Evolutionary conservation across 2,329 filamentous ascomycete genomes (phyloP).

Genomic region (Cordyceps cateniannulata): DNA sequence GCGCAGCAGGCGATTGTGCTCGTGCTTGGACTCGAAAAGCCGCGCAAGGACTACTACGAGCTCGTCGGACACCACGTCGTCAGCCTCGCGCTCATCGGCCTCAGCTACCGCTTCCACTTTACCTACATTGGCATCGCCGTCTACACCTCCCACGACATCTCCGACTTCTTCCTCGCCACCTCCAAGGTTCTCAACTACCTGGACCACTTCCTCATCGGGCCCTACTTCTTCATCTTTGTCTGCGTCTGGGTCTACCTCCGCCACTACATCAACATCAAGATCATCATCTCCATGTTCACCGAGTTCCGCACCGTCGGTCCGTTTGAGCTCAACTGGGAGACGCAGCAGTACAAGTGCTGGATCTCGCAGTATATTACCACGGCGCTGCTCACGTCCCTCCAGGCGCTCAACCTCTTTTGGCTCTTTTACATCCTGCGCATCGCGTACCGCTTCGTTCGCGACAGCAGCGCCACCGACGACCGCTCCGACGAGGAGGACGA

Average conservation of each 20-base stretch:
- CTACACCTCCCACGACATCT: conserved; percentile 91
- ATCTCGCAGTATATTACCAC: conserved; percentile 64
- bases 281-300: conserved; percentile 68
- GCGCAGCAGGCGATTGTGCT: conserved; percentile 88
- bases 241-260: conserved; percentile 82
- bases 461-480: conserved; percentile 59
- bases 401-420: conserved; percentile 77
- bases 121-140: conserved; percentile 91
- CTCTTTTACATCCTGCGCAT: conserved; percentile 71
- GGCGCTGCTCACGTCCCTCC: conserved; percentile 56
- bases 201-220: conserved; percentile 68
- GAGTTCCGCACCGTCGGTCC: conserved; percentile 70
- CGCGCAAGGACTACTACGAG: conserved; percentile 90
- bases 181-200: conserved; percentile 92
- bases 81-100: conserved; percentile 71
- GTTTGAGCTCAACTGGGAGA: conserved; percentile 70
- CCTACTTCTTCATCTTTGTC: conserved; percentile 82
- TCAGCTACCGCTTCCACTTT: conserved; percentile 95
- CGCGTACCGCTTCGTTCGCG: conserved; percentile 61
- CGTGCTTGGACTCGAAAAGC: conserved; percentile 82
- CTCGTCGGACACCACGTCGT: conserved; percentile 88
- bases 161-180: conserved; percentile 90
- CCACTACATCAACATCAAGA: conserved; percentile 74
- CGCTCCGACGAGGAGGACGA: conserved; percentile 64
- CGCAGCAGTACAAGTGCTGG: conserved; percentile 69